These are phyloP conservation scores for Zea luxurians DNA, from an alignment of 176 grass and related monocot species.

Conservation along the genomic window DNA sequence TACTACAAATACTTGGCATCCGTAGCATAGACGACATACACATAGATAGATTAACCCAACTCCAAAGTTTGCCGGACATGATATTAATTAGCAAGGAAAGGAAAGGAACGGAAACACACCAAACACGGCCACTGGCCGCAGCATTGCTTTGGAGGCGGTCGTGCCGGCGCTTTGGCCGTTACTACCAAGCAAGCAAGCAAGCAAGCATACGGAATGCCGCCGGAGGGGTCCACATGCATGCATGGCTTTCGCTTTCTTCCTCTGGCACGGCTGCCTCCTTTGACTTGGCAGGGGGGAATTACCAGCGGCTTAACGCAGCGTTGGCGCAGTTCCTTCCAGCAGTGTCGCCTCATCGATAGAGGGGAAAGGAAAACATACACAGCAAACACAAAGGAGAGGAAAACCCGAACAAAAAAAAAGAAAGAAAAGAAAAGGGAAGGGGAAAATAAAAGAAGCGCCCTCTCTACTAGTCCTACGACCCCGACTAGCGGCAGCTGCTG, in stretches of 20 bases:
- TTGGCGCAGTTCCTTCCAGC: background rate
- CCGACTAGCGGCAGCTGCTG: background rate
- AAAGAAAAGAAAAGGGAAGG: background rate
- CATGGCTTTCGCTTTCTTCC: conserved; percentile 79
- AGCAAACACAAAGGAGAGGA: conserved; percentile 16
- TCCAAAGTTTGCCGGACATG: background rate
- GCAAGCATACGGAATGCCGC: background rate
- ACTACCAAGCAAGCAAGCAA: too few species aligned
- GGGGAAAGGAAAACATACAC: conserved; percentile 35
- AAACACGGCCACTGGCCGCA: background rate
- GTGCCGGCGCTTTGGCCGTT: conserved; percentile 51
- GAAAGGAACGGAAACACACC: background rate
- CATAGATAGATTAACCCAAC: background rate
- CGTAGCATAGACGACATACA: too few species aligned
- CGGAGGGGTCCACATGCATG: conserved; percentile 36
- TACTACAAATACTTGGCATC: too few species aligned
- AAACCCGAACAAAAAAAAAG: background rate
- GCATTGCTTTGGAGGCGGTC: conserved; percentile 34
- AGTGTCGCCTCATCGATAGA: conserved; percentile 35
- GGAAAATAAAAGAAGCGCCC: conserved; percentile 39
- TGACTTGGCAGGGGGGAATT: conserved; percentile 67
- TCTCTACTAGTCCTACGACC: background rate
- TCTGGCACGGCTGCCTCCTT: conserved; percentile 68
- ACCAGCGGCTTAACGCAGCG: conserved; percentile 16
- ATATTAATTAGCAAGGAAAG: background rate